Percentiles rank a stretch among this genome's conserved stretches.
phyloP scores from a whole-genome alignment of 2,329 filamentous ascomycete genomes.

The Zymoseptoria crescenta region DNA sequence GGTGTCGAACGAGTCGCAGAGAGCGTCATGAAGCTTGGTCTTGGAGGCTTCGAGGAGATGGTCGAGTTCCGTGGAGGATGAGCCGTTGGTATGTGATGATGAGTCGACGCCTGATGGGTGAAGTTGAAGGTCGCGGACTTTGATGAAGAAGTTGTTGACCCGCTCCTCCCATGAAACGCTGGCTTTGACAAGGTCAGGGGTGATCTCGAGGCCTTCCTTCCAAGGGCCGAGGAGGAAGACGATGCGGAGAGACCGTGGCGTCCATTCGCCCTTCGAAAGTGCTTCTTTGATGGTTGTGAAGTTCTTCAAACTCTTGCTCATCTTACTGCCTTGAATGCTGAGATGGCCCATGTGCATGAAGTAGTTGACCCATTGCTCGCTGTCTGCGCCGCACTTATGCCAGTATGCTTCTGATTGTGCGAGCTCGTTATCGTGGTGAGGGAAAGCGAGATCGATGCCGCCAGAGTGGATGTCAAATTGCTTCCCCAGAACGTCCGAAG shows the following conservation, averaged over 20 bases:
- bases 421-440: constrained; percentile 87
- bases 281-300: constrained; percentile 90
- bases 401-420: constrained; percentile 87
- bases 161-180: constrained; percentile 74
- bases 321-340: constrained; percentile 82
- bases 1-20: constrained; percentile 84
- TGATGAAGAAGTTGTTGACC: constrained; percentile 63
- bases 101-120: constrained; percentile 9
- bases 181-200: constrained; percentile 62
- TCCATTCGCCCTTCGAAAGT: constrained; percentile 61
- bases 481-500: constrained; percentile 74
- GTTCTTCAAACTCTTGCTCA: constrained; percentile 94
- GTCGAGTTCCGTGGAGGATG: constrained; percentile 32
- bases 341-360: constrained; percentile 94
- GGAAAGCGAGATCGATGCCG: constrained; percentile 83
- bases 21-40: constrained; percentile 52
- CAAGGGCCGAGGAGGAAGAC: constrained; percentile 83
- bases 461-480: constrained; percentile 91
- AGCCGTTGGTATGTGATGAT: constrained; percentile 9
- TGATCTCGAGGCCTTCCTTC: constrained; percentile 89
- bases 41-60: constrained; percentile 48
- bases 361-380: constrained; percentile 79
- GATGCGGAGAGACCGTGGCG: constrained; percentile 69
- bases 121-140: constrained; percentile 43
- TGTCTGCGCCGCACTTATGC: constrained; percentile 36